Base-by-base conservation (phyloP, 1,284 basidiomycete genomes). In the Leccinum laetum region DNA sequence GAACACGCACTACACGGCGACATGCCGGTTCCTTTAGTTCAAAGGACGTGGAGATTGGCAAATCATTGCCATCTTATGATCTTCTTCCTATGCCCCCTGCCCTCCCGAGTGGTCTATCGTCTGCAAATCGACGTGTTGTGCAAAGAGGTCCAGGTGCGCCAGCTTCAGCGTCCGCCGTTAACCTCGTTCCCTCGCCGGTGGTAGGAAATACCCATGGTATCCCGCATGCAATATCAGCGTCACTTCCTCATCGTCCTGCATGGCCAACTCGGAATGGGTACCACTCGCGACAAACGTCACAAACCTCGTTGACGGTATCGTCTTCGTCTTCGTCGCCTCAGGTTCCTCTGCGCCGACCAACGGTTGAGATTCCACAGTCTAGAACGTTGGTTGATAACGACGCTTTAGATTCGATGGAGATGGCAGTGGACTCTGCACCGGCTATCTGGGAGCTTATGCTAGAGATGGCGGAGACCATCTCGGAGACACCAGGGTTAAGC, bases 1-100 rank as follows among this genome's bases (percentile, higher is more conserved):
- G 79, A 65, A 69, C 73, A 57, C 78, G 79, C 63, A 86, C 83
- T 70, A 84, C 84, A 67, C 85, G 95, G n/a, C 84, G 95, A 24
- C 93, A 97, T 75, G 95, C 93, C 2, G 95, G 95, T 6, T 97
- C 95, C 1, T 98, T 97, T 80, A 96, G 94, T 69, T 90, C 86
- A 41, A 92, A 94, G 73, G 95, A 98, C 75, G 91, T 98, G 1
- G 90, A 96, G 75, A 88, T 94, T 63, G 95, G 95, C 44, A 93
- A 90, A 77, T 82, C 86, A 62, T 79, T 97, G 68, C 91, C 93
- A 4, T 89, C 89, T 14, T 85, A 86, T 68, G 83, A 86, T 52
- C 81, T 61, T 53, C 81, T 61, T 57, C 80, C 61, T 41, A 61
- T 68, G 11, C 70, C 58, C 3, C 66, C 80, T 77, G 44, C 69